A percentile compares a stretch with the other conserved stretches of the same genome.
phyloP scores from a whole-genome alignment of 2,329 filamentous ascomycete genomes.

The Sphaceloma murrayae region DNA sequence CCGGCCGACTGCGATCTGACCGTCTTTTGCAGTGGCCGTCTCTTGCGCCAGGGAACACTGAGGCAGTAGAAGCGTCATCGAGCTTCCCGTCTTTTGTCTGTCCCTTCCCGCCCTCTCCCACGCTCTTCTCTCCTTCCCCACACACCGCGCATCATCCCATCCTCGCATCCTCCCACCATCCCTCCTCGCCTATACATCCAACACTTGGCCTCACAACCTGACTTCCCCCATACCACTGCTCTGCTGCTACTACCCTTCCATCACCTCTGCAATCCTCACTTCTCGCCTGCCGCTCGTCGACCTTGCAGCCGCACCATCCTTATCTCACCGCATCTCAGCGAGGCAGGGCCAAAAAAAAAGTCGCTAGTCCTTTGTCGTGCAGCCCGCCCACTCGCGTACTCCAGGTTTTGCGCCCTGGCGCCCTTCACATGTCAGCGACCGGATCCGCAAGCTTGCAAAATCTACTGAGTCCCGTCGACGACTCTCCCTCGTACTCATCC shows the following conservation, averaged over 20 bases:
- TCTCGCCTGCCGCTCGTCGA: background rate
- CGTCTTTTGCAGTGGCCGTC: background rate
- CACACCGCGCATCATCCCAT: conserved; percentile 11
- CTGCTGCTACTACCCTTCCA: background rate
- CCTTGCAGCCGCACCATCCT: background rate
- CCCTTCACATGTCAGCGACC: conserved; percentile 15
- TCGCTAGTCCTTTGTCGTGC: no score
- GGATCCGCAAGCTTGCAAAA: conserved; percentile 23
- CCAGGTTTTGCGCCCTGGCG: conserved; percentile 12
- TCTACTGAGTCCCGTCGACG: conserved; percentile 3
- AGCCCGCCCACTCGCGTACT: conserved; percentile 10
- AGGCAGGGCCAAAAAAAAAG: conserved; percentile 1
- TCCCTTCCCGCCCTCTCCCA: conserved; percentile 14
- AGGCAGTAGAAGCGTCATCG: conserved; percentile 14
- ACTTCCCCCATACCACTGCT: conserved; percentile 1
- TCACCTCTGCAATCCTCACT: background rate
- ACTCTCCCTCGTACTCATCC: conserved; percentile 20
- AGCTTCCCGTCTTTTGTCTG: background rate
- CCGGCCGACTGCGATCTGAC: background rate
- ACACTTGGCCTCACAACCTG: background rate
- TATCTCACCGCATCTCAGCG: background rate
- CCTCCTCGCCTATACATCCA: background rate
- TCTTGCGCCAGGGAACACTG: no score
- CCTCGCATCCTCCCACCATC: conserved; percentile 1
- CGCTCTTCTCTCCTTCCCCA: conserved; percentile 10